These are phyloP conservation scores for Alloascoidea africana DNA, from an alignment of 805 yeast genomes.

Conservation along the genomic window DNA sequence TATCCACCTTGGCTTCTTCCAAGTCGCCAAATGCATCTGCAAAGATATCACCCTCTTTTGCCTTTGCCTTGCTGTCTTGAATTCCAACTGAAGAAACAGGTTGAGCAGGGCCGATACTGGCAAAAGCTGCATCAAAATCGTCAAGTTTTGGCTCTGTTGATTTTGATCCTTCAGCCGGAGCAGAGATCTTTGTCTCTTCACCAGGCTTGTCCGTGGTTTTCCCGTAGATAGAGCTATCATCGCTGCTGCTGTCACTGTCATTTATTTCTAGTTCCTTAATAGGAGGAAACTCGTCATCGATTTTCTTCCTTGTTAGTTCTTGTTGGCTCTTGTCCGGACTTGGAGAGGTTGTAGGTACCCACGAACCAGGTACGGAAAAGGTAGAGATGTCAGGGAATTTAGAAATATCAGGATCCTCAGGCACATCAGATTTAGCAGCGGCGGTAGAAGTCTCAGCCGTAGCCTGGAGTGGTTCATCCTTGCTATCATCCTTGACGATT, in stretches of 20 bases:
- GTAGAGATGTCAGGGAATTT: not conserved
- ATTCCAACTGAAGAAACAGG: slow-evolving; percentile 11
- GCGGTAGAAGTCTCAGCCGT: not conserved
- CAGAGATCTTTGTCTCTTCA: slow-evolving; percentile 24
- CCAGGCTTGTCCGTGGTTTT: no score
- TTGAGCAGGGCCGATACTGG: slow-evolving; percentile 10
- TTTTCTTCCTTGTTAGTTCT: slow-evolving; percentile 3
- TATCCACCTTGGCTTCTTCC: slow-evolving; percentile 22
- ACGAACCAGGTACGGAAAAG: not conserved
- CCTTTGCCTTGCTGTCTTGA: slow-evolving; percentile 2
- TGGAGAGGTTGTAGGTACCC: not conserved
- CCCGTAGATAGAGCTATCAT: not conserved
- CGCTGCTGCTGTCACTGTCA: slow-evolving; percentile 1
- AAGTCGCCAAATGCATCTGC: slow-evolving; percentile 29
- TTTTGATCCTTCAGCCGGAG: slow-evolving; percentile 10
- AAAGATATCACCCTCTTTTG: slow-evolving; percentile 15
- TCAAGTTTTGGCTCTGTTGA: slow-evolving; percentile 5
- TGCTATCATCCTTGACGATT: slow-evolving; percentile 4
- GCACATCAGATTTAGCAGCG: slow-evolving; percentile 1
- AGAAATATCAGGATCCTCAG: not conserved
- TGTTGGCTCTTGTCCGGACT: not conserved
- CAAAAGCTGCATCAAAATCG: slow-evolving; percentile 6
- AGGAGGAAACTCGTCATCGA: slow-evolving; percentile 45
- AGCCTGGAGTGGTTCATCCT: no score
- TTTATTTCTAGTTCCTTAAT: slow-evolving; percentile 32